A percentile compares a stretch with the other conserved stretches of the same genome.
Evolutionary conservation across 202 grass and related monocot species (phyloP).

Genomic region (Zoysia matrella): DNA sequence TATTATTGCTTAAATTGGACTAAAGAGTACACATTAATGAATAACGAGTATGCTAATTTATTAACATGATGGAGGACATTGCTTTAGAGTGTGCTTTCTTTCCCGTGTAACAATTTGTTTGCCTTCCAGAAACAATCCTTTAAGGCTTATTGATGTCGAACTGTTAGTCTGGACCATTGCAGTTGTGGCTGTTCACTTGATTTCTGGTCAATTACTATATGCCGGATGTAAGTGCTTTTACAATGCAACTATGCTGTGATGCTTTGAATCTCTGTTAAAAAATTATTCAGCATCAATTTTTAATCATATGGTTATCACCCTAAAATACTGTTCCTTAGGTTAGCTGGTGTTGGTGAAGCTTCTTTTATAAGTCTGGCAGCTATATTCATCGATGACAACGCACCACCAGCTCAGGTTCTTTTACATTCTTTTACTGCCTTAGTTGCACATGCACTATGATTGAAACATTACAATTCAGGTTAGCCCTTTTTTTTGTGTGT

Average conservation of each 20-base stretch:
- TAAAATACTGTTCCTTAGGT: constrained; percentile 62
- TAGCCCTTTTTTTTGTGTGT: no score
- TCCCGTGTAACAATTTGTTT: constrained; percentile 28
- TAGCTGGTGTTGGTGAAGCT: constrained; percentile 98
- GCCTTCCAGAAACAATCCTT: background rate
- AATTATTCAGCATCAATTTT: background rate
- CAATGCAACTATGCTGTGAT: background rate
- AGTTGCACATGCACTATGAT: background rate
- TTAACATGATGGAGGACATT: no score
- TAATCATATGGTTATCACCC: constrained; percentile 28
- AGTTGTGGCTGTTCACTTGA: constrained; percentile 71
- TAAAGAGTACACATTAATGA: no score
- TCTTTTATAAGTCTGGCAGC: constrained; percentile 99
- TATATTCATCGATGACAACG: constrained; percentile 98
- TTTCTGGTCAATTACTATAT: constrained; percentile 98
- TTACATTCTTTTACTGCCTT: constrained; percentile 32
- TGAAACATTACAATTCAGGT: background rate
- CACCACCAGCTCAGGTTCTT: constrained; percentile 22
- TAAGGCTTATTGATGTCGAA: no score
- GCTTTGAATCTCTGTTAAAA: background rate
- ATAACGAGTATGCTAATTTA: no score
- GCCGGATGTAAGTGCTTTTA: constrained; percentile 81
- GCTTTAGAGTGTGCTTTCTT: constrained; percentile 17
- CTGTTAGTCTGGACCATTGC: background rate
- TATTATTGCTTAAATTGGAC: constrained; percentile 3